These are phyloP conservation scores for Eleusine indica DNA, from an alignment of 176 grass and related monocot genomes.

Conservation along the genomic window DNA sequence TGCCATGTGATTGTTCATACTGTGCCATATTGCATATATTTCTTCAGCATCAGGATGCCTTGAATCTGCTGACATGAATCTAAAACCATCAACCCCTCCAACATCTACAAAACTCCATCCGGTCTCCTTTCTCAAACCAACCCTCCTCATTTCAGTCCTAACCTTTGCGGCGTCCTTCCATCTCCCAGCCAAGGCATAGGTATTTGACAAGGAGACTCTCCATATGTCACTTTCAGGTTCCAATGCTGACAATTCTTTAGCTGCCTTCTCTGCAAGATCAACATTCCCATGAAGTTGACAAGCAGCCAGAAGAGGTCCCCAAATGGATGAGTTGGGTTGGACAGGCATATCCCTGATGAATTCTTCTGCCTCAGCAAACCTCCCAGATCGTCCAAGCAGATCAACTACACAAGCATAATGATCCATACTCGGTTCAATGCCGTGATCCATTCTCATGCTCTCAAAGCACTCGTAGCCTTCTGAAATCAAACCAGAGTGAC, in stretches of 20 bases:
- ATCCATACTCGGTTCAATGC: slow-evolving; percentile 61
- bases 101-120: slow-evolving; percentile 80
- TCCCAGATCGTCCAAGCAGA: slow-evolving; percentile 68
- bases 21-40: slow-evolving; percentile 62
- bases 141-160: slow-evolving; percentile 66
- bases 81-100: slow-evolving; percentile 61
- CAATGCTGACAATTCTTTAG: slow-evolving; percentile 52
- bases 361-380: slow-evolving; percentile 55
- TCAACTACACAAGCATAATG: slow-evolving; percentile 75
- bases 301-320: slow-evolving; percentile 65
- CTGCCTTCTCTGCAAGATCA: slow-evolving; percentile 60
- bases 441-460: slow-evolving; percentile 58
- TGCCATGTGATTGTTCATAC: slow-evolving; percentile 57
- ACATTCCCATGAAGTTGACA: slow-evolving; percentile 61
- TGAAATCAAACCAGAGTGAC: slow-evolving; percentile 60
- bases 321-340: slow-evolving; percentile 54
- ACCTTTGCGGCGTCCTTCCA: slow-evolving; percentile 61
- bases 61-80: slow-evolving; percentile 59
- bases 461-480: slow-evolving; percentile 71
- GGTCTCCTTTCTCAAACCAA: slow-evolving; percentile 57
- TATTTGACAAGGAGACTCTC: slow-evolving; percentile 71
- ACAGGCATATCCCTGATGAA: slow-evolving; percentile 67
- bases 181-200: slow-evolving; percentile 53
- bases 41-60: slow-evolving; percentile 55
- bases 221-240: slow-evolving; percentile 65